Conservation (phyloP, 257 asterid species). For the Osmanthus fragrans region DNA sequence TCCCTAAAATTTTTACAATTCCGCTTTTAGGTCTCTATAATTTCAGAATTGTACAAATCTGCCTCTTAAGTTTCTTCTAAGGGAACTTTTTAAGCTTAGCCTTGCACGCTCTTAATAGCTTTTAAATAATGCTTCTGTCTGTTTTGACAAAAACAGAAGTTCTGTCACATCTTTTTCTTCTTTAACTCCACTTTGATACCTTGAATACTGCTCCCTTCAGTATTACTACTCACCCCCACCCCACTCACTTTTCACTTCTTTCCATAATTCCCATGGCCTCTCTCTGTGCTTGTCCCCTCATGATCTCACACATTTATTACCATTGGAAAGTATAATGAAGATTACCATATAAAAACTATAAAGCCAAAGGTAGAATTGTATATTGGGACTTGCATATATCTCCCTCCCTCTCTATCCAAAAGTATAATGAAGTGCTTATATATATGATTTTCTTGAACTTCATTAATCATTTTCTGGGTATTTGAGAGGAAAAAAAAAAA, state of each 20-base stretch:
- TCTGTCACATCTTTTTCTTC: slow-evolving; percentile 11
- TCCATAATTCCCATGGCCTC: slow-evolving; percentile 17
- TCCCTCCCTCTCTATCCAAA: not conserved
- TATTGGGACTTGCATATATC: slow-evolving; percentile 21
- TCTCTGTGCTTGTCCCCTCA: slow-evolving; percentile 32
- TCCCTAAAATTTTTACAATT: too few relatives aligned
- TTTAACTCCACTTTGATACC: slow-evolving; percentile 26
- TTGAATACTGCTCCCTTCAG: slow-evolving; percentile 51
- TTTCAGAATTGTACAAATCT: not conserved
- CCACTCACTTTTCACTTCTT: slow-evolving; percentile 11
- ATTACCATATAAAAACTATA: slow-evolving; percentile 27
- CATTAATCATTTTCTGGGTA: slow-evolving; percentile 16
- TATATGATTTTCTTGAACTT: slow-evolving; percentile 32
- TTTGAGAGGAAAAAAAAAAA: not conserved
- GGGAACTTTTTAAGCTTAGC: not conserved
- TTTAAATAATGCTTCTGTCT: not conserved
- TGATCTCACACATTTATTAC: slow-evolving; percentile 38
- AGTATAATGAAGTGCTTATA: slow-evolving; percentile 28
- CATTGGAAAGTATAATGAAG: slow-evolving; percentile 26
- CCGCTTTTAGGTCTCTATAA: not conserved
- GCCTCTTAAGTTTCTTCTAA: not conserved
- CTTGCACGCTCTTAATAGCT: not conserved
- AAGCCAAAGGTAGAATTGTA: slow-evolving; percentile 8
- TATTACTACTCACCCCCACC: slow-evolving; percentile 25
- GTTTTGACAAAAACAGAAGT: not conserved